Evolutionary conservation across 2,329 filamentous ascomycete genomes (phyloP).

Genomic region (Lasiodiplodia hormozganensis): DNA sequence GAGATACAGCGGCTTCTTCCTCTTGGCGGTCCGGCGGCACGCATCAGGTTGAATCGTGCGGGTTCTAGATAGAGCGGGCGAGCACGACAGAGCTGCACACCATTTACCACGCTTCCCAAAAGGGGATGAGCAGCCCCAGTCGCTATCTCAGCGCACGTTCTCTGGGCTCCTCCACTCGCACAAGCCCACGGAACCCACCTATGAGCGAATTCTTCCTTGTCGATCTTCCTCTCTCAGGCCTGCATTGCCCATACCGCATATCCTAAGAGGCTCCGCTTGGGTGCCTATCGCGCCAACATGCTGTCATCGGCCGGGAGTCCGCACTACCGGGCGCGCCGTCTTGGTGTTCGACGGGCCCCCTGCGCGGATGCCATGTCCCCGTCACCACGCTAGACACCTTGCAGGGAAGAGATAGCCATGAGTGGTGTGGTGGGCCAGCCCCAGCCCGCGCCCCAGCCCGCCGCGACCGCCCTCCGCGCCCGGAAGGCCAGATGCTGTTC

Average conservation of each 20-base stretch:
- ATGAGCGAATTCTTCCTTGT: constrained; percentile 23
- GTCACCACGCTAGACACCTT: constrained; percentile 9
- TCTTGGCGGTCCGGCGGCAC: constrained; percentile 10
- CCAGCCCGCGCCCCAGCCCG: constrained; percentile 19
- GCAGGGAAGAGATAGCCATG: constrained; percentile 20
- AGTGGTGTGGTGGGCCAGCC: constrained; percentile 22
- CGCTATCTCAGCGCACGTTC: constrained; percentile 23
- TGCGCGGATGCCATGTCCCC: constrained; percentile 6
- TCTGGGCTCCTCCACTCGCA: constrained; percentile 14
- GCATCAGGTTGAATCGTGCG: background rate
- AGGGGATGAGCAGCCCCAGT: constrained; percentile 15
- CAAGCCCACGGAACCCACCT: constrained; percentile 16
- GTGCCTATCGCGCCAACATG: constrained; percentile 22
- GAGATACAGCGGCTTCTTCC: background rate
- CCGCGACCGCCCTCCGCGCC: constrained; percentile 19
- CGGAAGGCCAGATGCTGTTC: constrained; percentile 1
- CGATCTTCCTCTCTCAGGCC: constrained; percentile 17
- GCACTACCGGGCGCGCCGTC: constrained; percentile 2
- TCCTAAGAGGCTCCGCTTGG: constrained; percentile 14
- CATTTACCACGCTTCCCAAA: constrained; percentile 14
- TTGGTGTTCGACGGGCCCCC: background rate
- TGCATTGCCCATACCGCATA: constrained; percentile 8
- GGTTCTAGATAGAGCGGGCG: background rate
- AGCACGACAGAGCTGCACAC: constrained; percentile 7
- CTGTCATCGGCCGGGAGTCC: constrained; percentile 19